Evolutionary conservation across 768 basidiomycete genomes (phyloP), one percentile per base, ranked within the genome.

Genomic region (Tulasnella sp.): DNA sequence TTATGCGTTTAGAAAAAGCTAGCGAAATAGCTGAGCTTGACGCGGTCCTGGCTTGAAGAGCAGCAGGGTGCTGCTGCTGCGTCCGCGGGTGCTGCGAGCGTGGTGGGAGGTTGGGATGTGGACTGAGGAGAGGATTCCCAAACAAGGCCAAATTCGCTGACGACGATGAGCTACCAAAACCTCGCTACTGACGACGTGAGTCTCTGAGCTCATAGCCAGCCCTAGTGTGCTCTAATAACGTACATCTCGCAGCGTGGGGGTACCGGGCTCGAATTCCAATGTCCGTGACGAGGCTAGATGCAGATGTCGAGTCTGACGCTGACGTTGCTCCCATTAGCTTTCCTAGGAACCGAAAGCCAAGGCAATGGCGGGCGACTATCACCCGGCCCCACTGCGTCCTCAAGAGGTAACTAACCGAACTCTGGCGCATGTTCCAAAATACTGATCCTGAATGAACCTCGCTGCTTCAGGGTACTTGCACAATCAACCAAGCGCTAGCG

Each of bases 251-350:
- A 77, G 76, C 76, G 69, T 26, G 42, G 57, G n/a, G 76, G 67
- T 18, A 57, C 91, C 79, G 88, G 89, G 55, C 87, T 93, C 29
- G 89, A 92, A 81, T 93, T 92, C 83, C 91, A 91, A 86, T 91
- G 91, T 90, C 83, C 80, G 85, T 73, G 35, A 79, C 86, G 91
- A 82, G 39, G 82, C 81, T 42, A 79, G 84, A 44, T 82, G 78
- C 35, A 78, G 74, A 26, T 79, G 80, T 72, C 82, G 73, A 84
- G 29, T 85, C 81, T 77, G 81, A 82, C 51, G 77, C 70, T 67
- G 75, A 61, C 57, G 77, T 55, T 32, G 51, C 18, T 23, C 76
- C 32, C 69, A 6, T 70, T 71, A 79, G 80, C 71, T 57, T 78
- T 73, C 35, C 79, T 77, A 15, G 79, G 79, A 20, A 51, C 79